Percentiles rank a stretch among this genome's conserved stretches.
These are phyloP conservation scores for Cyberlindnera mycetangii DNA, from an alignment of 805 yeast genomes.

Conservation along the genomic window DNA sequence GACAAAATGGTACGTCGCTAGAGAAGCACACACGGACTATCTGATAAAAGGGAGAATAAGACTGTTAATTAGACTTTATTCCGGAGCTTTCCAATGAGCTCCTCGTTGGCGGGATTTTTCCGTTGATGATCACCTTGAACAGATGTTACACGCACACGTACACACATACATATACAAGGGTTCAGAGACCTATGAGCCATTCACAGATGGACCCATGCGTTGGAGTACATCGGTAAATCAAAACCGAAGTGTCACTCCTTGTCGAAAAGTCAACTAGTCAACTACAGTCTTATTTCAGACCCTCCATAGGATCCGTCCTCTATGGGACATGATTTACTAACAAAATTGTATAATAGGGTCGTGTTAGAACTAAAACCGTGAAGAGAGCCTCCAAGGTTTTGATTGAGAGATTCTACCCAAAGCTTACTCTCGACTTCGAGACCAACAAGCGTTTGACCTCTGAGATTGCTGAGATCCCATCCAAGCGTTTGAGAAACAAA, in stretches of 20 bases:
- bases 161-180: background rate
- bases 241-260: too few relatives aligned
- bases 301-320: too few relatives aligned
- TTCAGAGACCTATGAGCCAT: too few relatives aligned
- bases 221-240: background rate
- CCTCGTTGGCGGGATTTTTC: background rate
- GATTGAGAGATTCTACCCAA: slow-evolving; percentile 99
- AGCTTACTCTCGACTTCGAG: slow-evolving; percentile 98
- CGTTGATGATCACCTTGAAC: slow-evolving; percentile 11
- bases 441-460: slow-evolving; percentile 99
- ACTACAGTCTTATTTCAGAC: background rate
- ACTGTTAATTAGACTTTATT: slow-evolving; percentile 4
- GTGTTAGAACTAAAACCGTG: slow-evolving; percentile 99
- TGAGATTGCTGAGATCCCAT: slow-evolving; percentile 98
- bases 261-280: too few relatives aligned
- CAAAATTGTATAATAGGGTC: slow-evolving; percentile 74
- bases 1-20: slow-evolving; percentile 18
- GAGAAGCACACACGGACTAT: background rate
- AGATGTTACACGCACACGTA: slow-evolving; percentile 3
- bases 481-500: slow-evolving; percentile 99
- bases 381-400: slow-evolving; percentile 99
- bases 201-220: too few relatives aligned
- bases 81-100: slow-evolving; percentile 10
- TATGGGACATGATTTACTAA: slow-evolving; percentile 21
- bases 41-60: slow-evolving; percentile 4